Base-by-base conservation (phyloP, 768 basidiomycete species). In the Leccinum disarticulatum region DNA sequence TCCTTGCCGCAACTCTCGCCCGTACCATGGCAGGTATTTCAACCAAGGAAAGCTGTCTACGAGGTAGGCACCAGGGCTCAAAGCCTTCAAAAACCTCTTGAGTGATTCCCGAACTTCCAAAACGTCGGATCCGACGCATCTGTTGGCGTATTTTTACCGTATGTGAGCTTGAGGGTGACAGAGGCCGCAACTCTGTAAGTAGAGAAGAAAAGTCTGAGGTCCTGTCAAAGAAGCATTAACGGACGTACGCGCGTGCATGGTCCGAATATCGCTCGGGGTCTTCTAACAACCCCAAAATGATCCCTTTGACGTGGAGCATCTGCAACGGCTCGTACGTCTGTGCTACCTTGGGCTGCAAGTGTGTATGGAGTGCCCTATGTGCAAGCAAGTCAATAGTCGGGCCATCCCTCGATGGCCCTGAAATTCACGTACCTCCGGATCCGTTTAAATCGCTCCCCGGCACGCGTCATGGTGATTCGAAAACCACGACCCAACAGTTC, bases 1-100 rank as follows among this genome's bases (percentile, higher is more conserved):
- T 6, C 81, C 83, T 2, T 74, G 73, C 56, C 77, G 76, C 7
- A 88, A 74, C 55, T 83, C 81, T 5, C 77, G 76, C 4, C 83
- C 74, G 64, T 86, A 86, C 19, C 82, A 83, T 0, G 87, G 86
- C n/a, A 87, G 63, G 64, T 81, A 82, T 36, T 65, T 64, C 19
- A 77, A 61, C 49, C 25, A 62, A 4, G 77, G 75, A 15, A 71
- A 68, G 5, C 53, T 61, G 57, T 77, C 75, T n/a, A 77, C 73
- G 19, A 71, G 61, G 51, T 73, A 71, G n/a, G 68, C 63, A 0
- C 75, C 75, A 1, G 72, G 71, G 4, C 64, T 57, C n/a, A 77
- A 50, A 1, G 69, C 60, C 7, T 13, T 38, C 25, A 57, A 50
- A 3, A 77, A 59, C 13, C 71, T 63, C 10, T 27, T 35, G 6